phyloP scores from a whole-genome alignment of 345 rosid species.

The Syzygium grande region DNA sequence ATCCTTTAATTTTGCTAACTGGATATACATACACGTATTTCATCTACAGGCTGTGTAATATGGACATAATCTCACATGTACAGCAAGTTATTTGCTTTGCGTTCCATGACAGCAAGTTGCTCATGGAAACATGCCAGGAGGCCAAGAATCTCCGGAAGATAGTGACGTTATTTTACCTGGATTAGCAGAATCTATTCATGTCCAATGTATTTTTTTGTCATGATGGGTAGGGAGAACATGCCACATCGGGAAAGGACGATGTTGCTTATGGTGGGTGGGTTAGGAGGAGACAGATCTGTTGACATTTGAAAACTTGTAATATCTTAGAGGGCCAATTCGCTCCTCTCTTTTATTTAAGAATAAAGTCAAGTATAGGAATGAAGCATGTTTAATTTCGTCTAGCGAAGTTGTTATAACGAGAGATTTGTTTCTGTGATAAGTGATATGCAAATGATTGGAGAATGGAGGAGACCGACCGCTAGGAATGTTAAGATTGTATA shows the following conservation, averaged over 20 bases:
- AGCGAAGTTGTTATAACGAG: neutral
- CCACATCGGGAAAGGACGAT: neutral
- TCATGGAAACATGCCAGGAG: constrained; percentile 96
- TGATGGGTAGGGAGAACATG: neutral
- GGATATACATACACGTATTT: neutral
- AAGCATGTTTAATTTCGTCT: neutral
- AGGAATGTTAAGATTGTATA: neutral
- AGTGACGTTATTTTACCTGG: constrained; percentile 89
- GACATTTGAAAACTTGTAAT: neutral
- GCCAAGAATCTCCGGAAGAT: constrained; percentile 86
- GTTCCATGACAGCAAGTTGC: constrained; percentile 85
- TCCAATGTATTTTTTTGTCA: neutral
- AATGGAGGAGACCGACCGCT: neutral
- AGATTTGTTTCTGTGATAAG: neutral
- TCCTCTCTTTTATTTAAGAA: neutral
- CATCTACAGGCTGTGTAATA: constrained; percentile 73
- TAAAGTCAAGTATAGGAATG: neutral
- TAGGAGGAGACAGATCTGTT: neutral
- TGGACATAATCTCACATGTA: constrained; percentile 93
- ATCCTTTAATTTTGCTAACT: neutral
- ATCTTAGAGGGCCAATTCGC: neutral
- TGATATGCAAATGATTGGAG: neutral
- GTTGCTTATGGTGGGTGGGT: neutral
- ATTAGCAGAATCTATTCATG: constrained; percentile 15
- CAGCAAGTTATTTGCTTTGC: constrained; percentile 99